Evolutionary conservation across 2,329 filamentous ascomycete species (phyloP).

Genomic region (Plenodomus tracheiphilus): DNA sequence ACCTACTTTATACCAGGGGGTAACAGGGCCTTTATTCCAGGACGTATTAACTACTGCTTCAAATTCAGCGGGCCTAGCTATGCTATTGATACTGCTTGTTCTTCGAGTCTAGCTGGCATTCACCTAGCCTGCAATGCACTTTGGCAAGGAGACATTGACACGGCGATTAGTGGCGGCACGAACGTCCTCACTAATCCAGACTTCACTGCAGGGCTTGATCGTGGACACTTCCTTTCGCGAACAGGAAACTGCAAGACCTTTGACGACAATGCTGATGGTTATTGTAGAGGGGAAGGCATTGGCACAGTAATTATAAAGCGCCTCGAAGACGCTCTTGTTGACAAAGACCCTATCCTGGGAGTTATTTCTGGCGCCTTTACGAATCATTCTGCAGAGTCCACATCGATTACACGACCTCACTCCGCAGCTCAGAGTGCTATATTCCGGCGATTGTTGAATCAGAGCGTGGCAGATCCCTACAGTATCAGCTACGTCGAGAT

Average conservation of each 20-base stretch:
- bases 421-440: no score
- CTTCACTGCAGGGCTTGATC: constrained; percentile 38
- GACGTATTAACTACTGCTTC: constrained; percentile 8
- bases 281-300: constrained; percentile 40
- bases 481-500: no score
- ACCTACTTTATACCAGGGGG: no score
- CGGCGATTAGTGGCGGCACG: constrained; percentile 42
- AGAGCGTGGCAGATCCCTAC: no score
- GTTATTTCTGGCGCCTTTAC: constrained; percentile 39
- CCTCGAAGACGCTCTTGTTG: constrained; percentile 35
- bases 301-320: constrained; percentile 39
- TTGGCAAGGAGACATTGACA: constrained; percentile 23
- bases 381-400: constrained; percentile 47
- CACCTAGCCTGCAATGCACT: constrained; percentile 32
- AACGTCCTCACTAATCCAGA: constrained; percentile 37
- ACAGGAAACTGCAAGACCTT: constrained; percentile 38
- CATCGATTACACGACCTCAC: constrained; percentile 32
- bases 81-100: constrained; percentile 41
- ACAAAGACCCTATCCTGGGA: constrained; percentile 42
- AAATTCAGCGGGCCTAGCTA: constrained; percentile 26
- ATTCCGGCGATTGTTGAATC: no score
- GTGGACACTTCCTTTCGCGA: constrained; percentile 41
- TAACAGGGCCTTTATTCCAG: no score
- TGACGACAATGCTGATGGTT: constrained; percentile 39
- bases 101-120: constrained; percentile 20